Percentiles rank a stretch among this genome's conserved stretches.
phyloP scores from a whole-genome alignment of 306 rosid genomes.

The Urtica urens region DNA sequence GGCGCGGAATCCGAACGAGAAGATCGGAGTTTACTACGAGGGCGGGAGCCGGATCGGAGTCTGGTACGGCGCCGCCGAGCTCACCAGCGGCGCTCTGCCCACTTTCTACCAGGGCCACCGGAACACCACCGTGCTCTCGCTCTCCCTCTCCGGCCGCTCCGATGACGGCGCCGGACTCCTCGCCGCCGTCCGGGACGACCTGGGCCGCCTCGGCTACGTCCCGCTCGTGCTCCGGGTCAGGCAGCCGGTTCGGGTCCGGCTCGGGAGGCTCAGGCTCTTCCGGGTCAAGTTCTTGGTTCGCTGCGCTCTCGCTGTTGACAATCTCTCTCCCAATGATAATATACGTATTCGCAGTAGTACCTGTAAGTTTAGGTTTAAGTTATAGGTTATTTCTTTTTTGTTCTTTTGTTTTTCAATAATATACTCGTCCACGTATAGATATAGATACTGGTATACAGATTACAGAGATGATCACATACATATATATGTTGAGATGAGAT shows the following conservation, averaged over 20 bases:
- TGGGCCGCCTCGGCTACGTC: constrained; percentile 28
- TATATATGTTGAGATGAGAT: too few species aligned
- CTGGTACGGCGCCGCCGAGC: constrained; percentile 37
- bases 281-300: constrained; percentile 53
- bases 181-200: constrained; percentile 19
- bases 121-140: constrained; percentile 51
- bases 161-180: constrained; percentile 31
- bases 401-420: too few species aligned
- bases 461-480: too few species aligned
- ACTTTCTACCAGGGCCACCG: constrained; percentile 76
- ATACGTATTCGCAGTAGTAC: constrained; percentile 40
- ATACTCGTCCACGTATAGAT: too few species aligned
- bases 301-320: constrained; percentile 48
- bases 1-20: constrained; percentile 72
- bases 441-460: too few species aligned
- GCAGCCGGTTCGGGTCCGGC: constrained; percentile 70
- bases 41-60: constrained; percentile 71
- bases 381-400: too few species aligned
- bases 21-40: constrained; percentile 70
- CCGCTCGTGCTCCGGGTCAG: constrained; percentile 49
- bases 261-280: constrained; percentile 66
- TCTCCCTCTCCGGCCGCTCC: constrained; percentile 36
- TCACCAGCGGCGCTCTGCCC: constrained; percentile 67
- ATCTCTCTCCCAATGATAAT: constrained; percentile 22
- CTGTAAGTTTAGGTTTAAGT: constrained; percentile 60